phyloP scores from a whole-genome alignment of 208 protist genomes.

The Willaertia magna region DNA sequence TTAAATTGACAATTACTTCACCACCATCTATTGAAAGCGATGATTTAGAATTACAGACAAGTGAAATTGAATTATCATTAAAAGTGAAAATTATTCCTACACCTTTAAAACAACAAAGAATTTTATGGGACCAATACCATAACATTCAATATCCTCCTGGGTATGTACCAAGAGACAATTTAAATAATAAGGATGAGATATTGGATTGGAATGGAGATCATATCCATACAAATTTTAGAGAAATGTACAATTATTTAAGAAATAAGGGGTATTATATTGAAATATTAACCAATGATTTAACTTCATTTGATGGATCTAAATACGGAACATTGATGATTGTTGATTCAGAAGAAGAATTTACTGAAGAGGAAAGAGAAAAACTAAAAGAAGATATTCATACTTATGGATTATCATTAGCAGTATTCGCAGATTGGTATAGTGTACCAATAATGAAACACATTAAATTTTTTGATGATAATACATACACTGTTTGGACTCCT shows the following conservation, averaged over 20 bases:
- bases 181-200: conserved; percentile 44
- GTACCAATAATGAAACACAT: conserved; percentile 48
- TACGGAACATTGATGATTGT: conserved; percentile 71
- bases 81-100: conserved; percentile 33
- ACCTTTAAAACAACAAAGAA: conserved; percentile 52
- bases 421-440: conserved; percentile 81
- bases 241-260: not conserved
- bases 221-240: not conserved
- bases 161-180: conserved; percentile 79
- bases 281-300: conserved; percentile 32
- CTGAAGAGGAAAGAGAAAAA: conserved; percentile 43
- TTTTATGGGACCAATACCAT: conserved; percentile 85
- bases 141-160: conserved; percentile 77
- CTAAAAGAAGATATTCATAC: conserved; percentile 49
- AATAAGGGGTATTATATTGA: conserved; percentile 53
- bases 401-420: conserved; percentile 55
- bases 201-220: conserved; percentile 67
- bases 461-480: conserved; percentile 72
- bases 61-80: conserved; percentile 31
- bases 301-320: conserved; percentile 49
- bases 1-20: not conserved
- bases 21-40: not conserved
- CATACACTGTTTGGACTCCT: conserved; percentile 45
- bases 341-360: conserved; percentile 70
- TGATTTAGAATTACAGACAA: not conserved